phyloP scores from a whole-genome alignment of 1,284 basidiomycete genomes.

The Fomitopsis pinicola region DNA sequence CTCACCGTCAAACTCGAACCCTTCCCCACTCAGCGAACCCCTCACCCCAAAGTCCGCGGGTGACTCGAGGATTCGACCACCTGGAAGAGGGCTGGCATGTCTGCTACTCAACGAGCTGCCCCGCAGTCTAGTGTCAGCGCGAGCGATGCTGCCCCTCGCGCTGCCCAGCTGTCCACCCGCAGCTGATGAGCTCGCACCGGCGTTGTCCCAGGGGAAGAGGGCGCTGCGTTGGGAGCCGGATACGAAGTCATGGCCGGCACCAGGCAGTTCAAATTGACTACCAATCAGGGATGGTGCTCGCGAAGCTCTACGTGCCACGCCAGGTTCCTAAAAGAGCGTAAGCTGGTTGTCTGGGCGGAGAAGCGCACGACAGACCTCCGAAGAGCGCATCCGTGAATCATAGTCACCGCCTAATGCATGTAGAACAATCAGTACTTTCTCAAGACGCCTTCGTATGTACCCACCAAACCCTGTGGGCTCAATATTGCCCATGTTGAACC shows the following conservation, averaged over 20 bases:
- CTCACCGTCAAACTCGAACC: constrained; percentile 63
- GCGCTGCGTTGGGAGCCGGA: constrained; percentile 60
- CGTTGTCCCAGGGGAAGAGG: constrained; percentile 80
- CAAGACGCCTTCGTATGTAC: not conserved
- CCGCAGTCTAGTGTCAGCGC: constrained; percentile 47
- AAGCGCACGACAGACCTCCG: constrained; percentile 46
- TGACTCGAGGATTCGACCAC: constrained; percentile 41
- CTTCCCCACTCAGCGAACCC: constrained; percentile 46
- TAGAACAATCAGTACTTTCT: not conserved
- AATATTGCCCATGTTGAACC: constrained; percentile 13
- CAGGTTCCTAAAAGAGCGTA: constrained; percentile 55
- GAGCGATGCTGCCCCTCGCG: constrained; percentile 40
- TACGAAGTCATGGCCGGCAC: constrained; percentile 29
- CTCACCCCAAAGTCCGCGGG: constrained; percentile 38
- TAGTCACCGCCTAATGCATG: constrained; percentile 8
- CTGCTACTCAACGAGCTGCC: constrained; percentile 45
- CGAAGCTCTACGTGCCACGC: constrained; percentile 63
- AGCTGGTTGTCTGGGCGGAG: constrained; percentile 5
- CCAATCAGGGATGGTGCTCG: constrained; percentile 46
- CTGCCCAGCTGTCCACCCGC: constrained; percentile 39
- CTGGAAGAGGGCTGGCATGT: constrained; percentile 42
- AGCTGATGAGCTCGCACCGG: constrained; percentile 59
- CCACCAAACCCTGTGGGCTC: constrained; percentile 6
- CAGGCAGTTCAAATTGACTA: constrained; percentile 40
- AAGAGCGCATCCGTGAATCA: constrained; percentile 49